These are phyloP conservation scores for Penicillium angulare DNA, from an alignment of 495 filamentous ascomycete genomes.

Conservation along the genomic window DNA sequence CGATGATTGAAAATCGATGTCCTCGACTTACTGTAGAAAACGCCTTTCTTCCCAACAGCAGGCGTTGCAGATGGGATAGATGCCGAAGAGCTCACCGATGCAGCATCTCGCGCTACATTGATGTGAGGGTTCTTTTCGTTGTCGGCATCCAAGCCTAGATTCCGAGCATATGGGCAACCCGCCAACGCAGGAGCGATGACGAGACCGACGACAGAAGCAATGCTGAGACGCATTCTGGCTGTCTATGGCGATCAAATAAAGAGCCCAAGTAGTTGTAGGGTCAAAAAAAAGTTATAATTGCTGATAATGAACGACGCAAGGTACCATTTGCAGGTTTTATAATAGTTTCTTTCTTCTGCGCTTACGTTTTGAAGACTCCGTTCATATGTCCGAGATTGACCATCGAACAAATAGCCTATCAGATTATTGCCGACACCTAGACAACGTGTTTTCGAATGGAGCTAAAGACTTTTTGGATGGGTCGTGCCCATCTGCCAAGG, in stretches of 20 bases:
- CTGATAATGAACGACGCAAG: neutral
- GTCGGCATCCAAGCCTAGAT: neutral
- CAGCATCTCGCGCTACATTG: neutral
- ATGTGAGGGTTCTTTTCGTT: neutral
- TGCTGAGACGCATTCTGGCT: neutral
- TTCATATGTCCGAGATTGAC: neutral
- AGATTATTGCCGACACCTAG: neutral
- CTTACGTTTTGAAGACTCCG: neutral
- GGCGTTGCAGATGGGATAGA: neutral
- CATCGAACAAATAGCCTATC: neutral
- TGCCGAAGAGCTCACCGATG: neutral
- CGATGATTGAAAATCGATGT: neutral
- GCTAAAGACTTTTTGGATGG: neutral
- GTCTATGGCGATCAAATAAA: neutral
- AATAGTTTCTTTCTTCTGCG: neutral
- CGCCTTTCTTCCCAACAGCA: constrained; percentile 8
- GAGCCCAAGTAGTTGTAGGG: neutral
- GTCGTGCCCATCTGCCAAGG: neutral
- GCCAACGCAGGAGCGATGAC: constrained; percentile 1
- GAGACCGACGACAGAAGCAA: neutral
- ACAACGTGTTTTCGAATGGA: neutral
- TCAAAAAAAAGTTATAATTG: neutral
- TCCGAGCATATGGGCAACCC: neutral
- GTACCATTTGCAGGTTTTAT: neutral
- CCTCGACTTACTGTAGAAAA: constrained; percentile 6